Evolutionary conservation across 2,329 filamentous ascomycete species (phyloP), one percentile per base, ranked within the genome.

Genomic region (Claviceps sorghi): DNA sequence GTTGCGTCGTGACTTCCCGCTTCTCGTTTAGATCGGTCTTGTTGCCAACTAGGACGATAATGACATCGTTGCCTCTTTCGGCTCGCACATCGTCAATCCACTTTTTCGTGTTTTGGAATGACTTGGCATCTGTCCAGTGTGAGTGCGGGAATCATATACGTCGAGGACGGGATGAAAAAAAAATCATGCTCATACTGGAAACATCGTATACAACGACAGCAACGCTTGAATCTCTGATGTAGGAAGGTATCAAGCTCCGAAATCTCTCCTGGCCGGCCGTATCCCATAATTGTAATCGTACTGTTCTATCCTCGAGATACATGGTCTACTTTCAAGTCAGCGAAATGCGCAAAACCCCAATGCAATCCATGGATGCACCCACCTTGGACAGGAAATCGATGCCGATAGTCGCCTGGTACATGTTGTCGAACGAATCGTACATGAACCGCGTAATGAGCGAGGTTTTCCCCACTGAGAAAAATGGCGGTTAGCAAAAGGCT

Each of bases 371-470:
- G n/a, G 26, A 9, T 13, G 32, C 3, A 26, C 61, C 67, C 76
- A 87, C 88, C 84, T 98, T 98, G 65, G 90, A 96, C 60, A 98
- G 81, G 67, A 98, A 98, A 72, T 98, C 93, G 74, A 98, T 98
- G 65, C 93, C 93, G 66, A 98, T 97, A 41, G 93, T 98, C 53
- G 93, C 93, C 72, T 98, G 93, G 74, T 98, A 98, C 78, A 91
- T 97, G 73, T 95, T 96, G 77, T 98, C 93, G 76, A 98, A 98
- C 48, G 93, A 97, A 72, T 98, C 93, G 78, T 98, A 98, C 93
- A 98, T 98, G 77, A 98, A 98, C 58, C 93, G 84, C 59, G 93
- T 98, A 69, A 98, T 98, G 62, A 98, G 75, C 56, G 93, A 98
- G 34, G 93, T 98, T 76, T 98, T 98, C 67, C 93, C 93, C 63